phyloP scores from a whole-genome alignment of 176 grass and related monocot genomes.

The Aegilops speltoides region DNA sequence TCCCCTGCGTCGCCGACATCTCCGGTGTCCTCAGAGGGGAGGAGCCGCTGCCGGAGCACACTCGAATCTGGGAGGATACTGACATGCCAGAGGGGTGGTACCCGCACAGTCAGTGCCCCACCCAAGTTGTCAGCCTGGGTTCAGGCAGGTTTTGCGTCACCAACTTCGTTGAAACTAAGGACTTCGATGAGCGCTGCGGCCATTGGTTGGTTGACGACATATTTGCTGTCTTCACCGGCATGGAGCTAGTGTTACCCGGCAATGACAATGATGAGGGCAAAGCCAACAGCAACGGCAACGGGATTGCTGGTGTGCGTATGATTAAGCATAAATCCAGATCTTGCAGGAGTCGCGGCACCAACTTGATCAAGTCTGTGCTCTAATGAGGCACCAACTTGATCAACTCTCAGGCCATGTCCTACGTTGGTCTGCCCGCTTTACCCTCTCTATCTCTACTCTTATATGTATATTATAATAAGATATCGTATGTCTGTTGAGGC shows the following conservation, averaged over 20 bases:
- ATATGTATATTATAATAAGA: too few relatives aligned
- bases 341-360: background rate
- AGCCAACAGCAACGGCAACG: background rate
- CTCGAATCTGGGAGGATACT: background rate
- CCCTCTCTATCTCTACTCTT: too few relatives aligned
- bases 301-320: background rate
- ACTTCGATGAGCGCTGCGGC: too few relatives aligned
- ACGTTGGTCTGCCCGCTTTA: too few relatives aligned
- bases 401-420: too few relatives aligned
- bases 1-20: background rate
- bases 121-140: background rate
- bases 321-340: background rate
- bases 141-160: conserved; percentile 6
- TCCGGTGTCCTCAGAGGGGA: background rate
- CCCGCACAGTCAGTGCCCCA: too few relatives aligned
- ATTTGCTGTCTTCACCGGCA: background rate
- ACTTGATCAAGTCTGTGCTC: background rate
- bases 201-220: too few relatives aligned
- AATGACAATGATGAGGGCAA: background rate
- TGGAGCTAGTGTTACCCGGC: background rate
- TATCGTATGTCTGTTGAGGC: too few relatives aligned
- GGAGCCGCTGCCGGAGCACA: background rate
- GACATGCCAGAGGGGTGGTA: background rate
- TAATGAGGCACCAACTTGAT: too few relatives aligned
- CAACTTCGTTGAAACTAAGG: background rate